Evolutionary conservation across 768 basidiomycete species (phyloP).

Genomic region (Trichaptum fuscoviolaceum): DNA sequence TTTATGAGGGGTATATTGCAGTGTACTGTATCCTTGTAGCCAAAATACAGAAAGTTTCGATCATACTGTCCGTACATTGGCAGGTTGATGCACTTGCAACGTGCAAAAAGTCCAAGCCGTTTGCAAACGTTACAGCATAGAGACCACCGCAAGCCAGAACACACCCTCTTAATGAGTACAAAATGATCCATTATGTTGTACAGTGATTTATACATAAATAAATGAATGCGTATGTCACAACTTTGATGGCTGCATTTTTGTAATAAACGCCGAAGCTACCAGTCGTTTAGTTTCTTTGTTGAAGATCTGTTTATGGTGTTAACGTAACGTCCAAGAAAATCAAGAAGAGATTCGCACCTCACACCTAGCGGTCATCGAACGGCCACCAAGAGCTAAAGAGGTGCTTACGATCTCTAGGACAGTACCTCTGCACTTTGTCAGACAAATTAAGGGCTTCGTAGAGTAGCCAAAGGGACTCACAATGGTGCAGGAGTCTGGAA

Average conservation of each 20-base stretch:
- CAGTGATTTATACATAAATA: background rate
- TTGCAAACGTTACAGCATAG: no score
- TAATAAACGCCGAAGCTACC: constrained; percentile 62
- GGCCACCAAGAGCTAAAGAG: constrained; percentile 60
- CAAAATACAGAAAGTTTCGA: no score
- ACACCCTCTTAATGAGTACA: no score
- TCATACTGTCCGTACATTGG: no score
- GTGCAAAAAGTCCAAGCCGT: no score
- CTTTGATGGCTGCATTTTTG: constrained; percentile 71
- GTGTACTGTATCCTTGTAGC: no score
- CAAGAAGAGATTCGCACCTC: constrained; percentile 37
- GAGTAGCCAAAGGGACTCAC: constrained; percentile 32
- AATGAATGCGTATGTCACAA: constrained; percentile 25
- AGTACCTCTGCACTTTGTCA: constrained; percentile 41
- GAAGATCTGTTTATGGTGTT: constrained; percentile 36
- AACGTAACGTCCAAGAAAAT: background rate
- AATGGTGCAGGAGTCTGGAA: constrained; percentile 65
- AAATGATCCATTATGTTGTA: no score
- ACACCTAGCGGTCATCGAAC: constrained; percentile 67
- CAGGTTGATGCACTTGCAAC: no score
- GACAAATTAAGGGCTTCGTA: background rate
- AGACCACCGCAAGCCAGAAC: no score
- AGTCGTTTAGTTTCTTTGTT: constrained; percentile 54
- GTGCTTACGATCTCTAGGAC: constrained; percentile 55
- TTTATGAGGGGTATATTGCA: no score